A percentile compares a stretch with the other conserved stretches of the same genome.
phyloP scores from a whole-genome alignment of 2,329 filamentous ascomycete species.

The Botrytis sinoallii region DNA sequence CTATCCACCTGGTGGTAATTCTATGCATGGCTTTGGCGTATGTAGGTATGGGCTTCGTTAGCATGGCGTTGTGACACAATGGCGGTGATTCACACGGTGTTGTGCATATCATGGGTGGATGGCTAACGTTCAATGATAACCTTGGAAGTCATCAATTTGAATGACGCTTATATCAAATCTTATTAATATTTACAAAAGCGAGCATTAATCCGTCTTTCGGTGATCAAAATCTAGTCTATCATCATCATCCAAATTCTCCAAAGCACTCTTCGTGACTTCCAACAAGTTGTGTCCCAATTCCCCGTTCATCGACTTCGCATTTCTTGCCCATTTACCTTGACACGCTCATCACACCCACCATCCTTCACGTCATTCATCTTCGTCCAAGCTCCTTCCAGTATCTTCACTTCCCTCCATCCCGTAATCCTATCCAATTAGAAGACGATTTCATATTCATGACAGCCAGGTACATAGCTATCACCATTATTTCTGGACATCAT shows the following conservation, averaged over 20 bases:
- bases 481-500: neutral
- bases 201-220: neutral
- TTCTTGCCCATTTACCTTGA: neutral
- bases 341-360: neutral
- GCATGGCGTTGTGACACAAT: slow-evolving; percentile 6
- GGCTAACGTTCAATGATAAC: neutral
- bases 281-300: neutral
- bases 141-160: neutral
- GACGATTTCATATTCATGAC: neutral
- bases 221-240: neutral
- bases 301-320: neutral
- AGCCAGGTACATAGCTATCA: neutral
- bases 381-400: neutral
- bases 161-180: neutral
- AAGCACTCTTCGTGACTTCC: neutral
- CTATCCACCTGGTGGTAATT: neutral
- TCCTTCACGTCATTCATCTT: neutral
- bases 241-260: neutral
- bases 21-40: slow-evolving; percentile 3
- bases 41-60: neutral
- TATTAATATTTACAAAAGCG: neutral
- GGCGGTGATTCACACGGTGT: neutral
- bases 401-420: neutral
- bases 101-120: neutral
- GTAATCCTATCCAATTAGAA: neutral